phyloP scores from a whole-genome alignment of 2,329 filamentous ascomycete species.

The Claviceps sp. region DNA sequence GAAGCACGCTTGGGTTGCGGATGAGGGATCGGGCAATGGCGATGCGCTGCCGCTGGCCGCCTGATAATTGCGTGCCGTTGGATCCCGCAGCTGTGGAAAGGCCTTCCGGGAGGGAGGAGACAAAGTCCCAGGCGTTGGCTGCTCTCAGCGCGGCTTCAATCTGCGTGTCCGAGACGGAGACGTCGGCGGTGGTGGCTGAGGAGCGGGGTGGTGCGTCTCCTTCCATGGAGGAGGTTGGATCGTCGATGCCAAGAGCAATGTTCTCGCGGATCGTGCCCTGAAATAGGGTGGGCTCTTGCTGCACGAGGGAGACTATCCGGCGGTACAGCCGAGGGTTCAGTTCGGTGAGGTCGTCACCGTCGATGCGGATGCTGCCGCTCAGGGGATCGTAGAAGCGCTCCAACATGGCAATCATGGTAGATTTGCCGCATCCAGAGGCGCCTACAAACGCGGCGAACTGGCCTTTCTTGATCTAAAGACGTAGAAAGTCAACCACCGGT shows the following conservation, averaged over 20 bases:
- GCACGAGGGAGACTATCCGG: conserved; percentile 38
- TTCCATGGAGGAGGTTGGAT: conserved; percentile 9
- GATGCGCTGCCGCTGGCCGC: conserved; percentile 10
- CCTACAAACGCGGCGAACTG: conserved; percentile 42
- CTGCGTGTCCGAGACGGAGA: conserved; percentile 17
- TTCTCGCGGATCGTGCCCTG: conserved; percentile 73
- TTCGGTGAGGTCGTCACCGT: conserved; percentile 24
- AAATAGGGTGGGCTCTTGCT: conserved; percentile 54
- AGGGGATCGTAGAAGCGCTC: conserved; percentile 31
- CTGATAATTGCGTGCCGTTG: conserved; percentile 8
- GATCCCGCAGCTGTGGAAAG: conserved; percentile 79
- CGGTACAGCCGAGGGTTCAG: conserved; percentile 38
- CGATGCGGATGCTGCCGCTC: conserved; percentile 33
- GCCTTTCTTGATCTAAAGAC: conserved; percentile 25
- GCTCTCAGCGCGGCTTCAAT: conserved; percentile 31
- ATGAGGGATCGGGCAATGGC: conserved; percentile 27
- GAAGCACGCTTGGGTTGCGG: conserved; percentile 84
- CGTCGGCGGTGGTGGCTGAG: conserved; percentile 6
- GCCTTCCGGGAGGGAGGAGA: conserved; percentile 78
- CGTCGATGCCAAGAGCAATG: conserved; percentile 32
- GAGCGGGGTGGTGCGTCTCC: conserved; percentile 6
- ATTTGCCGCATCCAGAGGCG: conserved; percentile 45
- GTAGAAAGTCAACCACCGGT: too few relatives aligned
- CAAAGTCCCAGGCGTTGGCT: conserved; percentile 37
- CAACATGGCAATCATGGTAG: conserved; percentile 42